Conservation (phyloP, 306 rosid genomes). For the Vigna radiata region DNA sequence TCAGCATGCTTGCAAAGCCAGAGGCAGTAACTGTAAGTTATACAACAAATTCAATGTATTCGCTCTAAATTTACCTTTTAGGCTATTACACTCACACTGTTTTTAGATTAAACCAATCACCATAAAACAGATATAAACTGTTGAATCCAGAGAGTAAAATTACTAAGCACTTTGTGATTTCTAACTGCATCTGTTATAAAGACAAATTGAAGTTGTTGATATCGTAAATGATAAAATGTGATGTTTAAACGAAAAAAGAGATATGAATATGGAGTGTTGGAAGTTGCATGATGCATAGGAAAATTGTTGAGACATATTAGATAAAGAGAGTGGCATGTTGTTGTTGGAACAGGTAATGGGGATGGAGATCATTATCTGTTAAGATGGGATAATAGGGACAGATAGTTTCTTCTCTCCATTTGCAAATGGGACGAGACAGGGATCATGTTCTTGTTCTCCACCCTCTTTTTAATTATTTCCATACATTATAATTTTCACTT, state of each 20-base stretch:
- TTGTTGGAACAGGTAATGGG: slow-evolving; percentile 18
- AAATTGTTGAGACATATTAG: not conserved
- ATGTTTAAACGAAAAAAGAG: too few species aligned
- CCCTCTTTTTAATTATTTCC: slow-evolving; percentile 1
- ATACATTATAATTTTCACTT: not conserved
- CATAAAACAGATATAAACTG: not conserved
- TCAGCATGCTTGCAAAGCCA: not conserved
- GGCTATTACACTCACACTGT: not conserved
- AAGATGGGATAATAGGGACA: slow-evolving; percentile 30
- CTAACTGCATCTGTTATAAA: too few species aligned
- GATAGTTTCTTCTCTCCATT: slow-evolving; percentile 34
- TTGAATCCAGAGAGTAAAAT: not conserved
- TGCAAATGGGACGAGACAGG: slow-evolving; percentile 26
- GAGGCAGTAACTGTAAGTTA: not conserved
- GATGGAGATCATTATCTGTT: slow-evolving; percentile 15
- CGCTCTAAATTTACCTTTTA: not conserved
- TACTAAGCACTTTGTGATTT: too few species aligned
- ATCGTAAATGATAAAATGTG: not conserved
- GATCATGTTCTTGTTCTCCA: slow-evolving; percentile 11
- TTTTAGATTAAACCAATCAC: not conserved
- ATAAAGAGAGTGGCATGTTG: slow-evolving; percentile 14
- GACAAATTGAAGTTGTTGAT: not conserved
- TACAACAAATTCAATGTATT: not conserved
- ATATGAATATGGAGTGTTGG: too few species aligned
- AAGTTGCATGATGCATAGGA: slow-evolving; percentile 6